These are phyloP conservation scores for Luzula sylvatica DNA, from an alignment of 176 grass and related monocot genomes.

Conservation along the genomic window DNA sequence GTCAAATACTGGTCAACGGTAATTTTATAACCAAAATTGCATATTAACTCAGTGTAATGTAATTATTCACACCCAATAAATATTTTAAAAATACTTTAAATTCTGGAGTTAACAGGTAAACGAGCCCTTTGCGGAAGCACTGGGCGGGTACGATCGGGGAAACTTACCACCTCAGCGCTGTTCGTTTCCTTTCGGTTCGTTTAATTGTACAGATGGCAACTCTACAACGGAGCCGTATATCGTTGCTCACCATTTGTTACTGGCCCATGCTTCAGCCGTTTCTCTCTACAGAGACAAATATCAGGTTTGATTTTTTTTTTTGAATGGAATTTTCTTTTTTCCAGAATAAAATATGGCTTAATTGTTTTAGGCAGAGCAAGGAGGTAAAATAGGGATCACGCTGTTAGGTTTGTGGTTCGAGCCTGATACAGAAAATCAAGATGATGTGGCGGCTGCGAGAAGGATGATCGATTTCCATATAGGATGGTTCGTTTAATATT, in stretches of 20 bases:
- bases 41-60: too few relatives aligned
- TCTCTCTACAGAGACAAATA: constrained; percentile 63
- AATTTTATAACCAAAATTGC: too few relatives aligned
- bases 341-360: too few relatives aligned
- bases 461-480: constrained; percentile 75
- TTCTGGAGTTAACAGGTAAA: too few relatives aligned
- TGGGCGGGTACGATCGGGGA: constrained; percentile 29
- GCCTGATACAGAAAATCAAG: constrained; percentile 13
- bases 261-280: constrained; percentile 59
- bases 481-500: constrained; percentile 40
- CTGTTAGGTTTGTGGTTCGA: constrained; percentile 58
- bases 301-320: constrained; percentile 27
- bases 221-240: constrained; percentile 71
- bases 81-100: too few relatives aligned
- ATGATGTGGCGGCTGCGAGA: constrained; percentile 41
- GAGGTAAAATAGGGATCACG: constrained; percentile 56
- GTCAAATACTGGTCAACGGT: constrained; percentile 63
- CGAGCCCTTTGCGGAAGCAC: constrained; percentile 49
- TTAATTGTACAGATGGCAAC: constrained; percentile 48
- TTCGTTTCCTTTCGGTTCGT: constrained; percentile 41
- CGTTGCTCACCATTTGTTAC: constrained; percentile 55
- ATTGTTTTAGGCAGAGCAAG: constrained; percentile 28
- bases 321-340: too few relatives aligned
- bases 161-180: constrained; percentile 38
- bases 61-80: too few relatives aligned